A percentile compares a stretch with the other conserved stretches of the same genome.
Evolutionary conservation across 2,329 filamentous ascomycete genomes (phyloP).

Genomic region (Apiospora sp.): DNA sequence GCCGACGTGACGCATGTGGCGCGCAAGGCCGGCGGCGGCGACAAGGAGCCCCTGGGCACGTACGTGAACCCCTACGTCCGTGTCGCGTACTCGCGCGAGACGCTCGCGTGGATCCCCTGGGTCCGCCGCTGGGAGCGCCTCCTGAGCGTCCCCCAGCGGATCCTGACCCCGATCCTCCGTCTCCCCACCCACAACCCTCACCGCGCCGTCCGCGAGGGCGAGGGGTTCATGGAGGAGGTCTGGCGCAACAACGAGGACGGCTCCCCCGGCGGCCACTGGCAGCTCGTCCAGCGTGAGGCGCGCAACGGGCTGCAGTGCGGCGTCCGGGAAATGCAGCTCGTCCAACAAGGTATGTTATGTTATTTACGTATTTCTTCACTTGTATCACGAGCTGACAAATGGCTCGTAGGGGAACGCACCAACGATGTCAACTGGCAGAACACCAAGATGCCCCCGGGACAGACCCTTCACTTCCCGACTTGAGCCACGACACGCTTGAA

Average conservation of each 20-base stretch:
- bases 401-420: constrained; percentile 34
- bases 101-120: constrained; percentile 65
- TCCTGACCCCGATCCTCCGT: constrained; percentile 63
- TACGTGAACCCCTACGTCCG: constrained; percentile 80
- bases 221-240: constrained; percentile 58
- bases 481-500: constrained; percentile 19
- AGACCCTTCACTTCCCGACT: constrained; percentile 43
- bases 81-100: constrained; percentile 69
- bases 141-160: constrained; percentile 64
- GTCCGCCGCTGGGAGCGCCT: constrained; percentile 72
- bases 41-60: constrained; percentile 56
- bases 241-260: constrained; percentile 51
- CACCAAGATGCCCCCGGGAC: constrained; percentile 43
- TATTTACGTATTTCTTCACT: background rate
- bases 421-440: constrained; percentile 47
- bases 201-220: constrained; percentile 64
- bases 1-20: constrained; percentile 54
- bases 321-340: constrained; percentile 56
- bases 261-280: constrained; percentile 47
- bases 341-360: constrained; percentile 35
- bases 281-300: constrained; percentile 52
- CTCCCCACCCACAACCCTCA: constrained; percentile 69
- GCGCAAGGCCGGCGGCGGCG: constrained; percentile 32
- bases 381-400: background rate
- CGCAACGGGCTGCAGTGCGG: constrained; percentile 64